Conservation (phyloP, 495 filamentous ascomycete species). For the Lophiotrema nucula region DNA sequence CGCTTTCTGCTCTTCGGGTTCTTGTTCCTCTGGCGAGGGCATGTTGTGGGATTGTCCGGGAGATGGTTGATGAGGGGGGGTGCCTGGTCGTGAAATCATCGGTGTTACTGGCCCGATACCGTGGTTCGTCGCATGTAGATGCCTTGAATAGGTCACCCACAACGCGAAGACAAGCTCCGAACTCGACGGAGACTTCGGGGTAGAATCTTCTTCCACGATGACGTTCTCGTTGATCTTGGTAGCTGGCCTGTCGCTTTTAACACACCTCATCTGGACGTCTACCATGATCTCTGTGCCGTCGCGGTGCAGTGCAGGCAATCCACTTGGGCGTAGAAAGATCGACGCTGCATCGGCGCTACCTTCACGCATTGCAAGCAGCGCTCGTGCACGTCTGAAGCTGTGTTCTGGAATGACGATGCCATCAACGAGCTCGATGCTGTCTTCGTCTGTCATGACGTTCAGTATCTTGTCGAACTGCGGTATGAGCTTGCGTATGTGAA, state of each 20-base stretch:
- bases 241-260: constrained; percentile 71
- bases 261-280: constrained; percentile 92
- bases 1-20: background rate
- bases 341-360: constrained; percentile 72
- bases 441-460: constrained; percentile 77
- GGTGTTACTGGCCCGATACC: constrained; percentile 58
- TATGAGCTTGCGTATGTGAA: constrained; percentile 74
- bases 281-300: constrained; percentile 89
- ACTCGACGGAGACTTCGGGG: constrained; percentile 40
- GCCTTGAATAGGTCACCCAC: constrained; percentile 95
- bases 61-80: constrained; percentile 71
- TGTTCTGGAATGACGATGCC: constrained; percentile 98
- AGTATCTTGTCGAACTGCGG: constrained; percentile 85
- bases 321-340: constrained; percentile 74
- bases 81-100: constrained; percentile 56
- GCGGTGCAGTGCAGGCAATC: constrained; percentile 79
- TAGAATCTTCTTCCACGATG: constrained; percentile 48
- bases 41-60: constrained; percentile 65
- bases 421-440: constrained; percentile 76
- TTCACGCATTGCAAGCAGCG: constrained; percentile 76
- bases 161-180: constrained; percentile 86
- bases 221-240: constrained; percentile 46
- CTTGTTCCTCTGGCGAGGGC: constrained; percentile 24
- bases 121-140: constrained; percentile 71
- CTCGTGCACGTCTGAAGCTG: constrained; percentile 85